phyloP scores from a whole-genome alignment of 176 grass and related monocot genomes.

The Tillandsia leiboldiana region DNA sequence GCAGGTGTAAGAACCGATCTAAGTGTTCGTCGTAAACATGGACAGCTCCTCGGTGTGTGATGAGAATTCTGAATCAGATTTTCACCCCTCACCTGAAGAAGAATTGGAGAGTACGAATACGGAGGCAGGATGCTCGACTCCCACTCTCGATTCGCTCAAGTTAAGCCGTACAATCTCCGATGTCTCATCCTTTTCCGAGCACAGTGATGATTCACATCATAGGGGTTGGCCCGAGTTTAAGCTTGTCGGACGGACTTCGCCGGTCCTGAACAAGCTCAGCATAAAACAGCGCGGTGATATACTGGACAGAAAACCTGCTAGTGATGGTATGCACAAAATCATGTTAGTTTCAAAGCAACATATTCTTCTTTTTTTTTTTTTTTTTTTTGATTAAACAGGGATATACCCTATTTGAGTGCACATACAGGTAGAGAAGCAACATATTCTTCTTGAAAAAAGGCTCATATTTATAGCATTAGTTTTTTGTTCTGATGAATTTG shows the following conservation, averaged over 20 bases:
- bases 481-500: not conserved
- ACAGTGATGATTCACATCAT: constrained; percentile 48
- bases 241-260: constrained; percentile 16
- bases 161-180: constrained; percentile 17
- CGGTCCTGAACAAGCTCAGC: constrained; percentile 45
- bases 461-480: not conserved
- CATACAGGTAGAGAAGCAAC: too few species aligned
- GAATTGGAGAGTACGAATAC: not conserved
- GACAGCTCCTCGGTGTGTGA: constrained; percentile 54
- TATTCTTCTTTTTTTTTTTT: too few species aligned
- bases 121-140: not conserved
- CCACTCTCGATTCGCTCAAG: not conserved
- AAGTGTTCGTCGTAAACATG: constrained; percentile 18
- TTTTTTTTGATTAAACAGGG: too few species aligned
- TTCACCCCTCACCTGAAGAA: constrained; percentile 17
- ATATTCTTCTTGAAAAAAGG: not conserved
- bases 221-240: constrained; percentile 41
- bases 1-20: not conserved
- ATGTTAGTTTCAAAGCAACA: not conserved
- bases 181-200: constrained; percentile 58
- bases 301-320: constrained; percentile 28
- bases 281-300: constrained; percentile 19
- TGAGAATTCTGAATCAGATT: constrained; percentile 53
- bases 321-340: constrained; percentile 31
- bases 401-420: too few species aligned